Evolutionary conservation across 2,329 filamentous ascomycete species (phyloP).

Genomic region (Calonectria naviculata): DNA sequence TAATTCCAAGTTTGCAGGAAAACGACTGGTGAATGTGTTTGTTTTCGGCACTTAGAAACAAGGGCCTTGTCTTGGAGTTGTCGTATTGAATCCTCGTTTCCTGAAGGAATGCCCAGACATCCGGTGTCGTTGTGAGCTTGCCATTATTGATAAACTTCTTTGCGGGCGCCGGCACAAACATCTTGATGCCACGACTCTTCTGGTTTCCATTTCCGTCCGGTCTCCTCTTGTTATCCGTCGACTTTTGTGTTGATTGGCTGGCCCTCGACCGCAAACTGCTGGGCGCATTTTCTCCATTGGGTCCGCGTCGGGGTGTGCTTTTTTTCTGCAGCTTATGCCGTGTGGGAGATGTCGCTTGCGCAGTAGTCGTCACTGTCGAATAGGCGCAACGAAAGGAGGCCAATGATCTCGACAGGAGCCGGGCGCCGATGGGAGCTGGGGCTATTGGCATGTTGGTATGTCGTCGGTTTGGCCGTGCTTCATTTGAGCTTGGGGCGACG

Average conservation of each 20-base stretch:
- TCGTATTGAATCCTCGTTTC: conserved; percentile 38
- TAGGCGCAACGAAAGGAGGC: conserved; percentile 22
- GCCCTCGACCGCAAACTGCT: neutral
- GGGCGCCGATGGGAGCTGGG: conserved; percentile 26
- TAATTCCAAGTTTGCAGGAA: conserved; percentile 39
- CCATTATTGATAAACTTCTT: conserved; percentile 37
- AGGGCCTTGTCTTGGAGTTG: conserved; percentile 30
- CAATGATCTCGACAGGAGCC: conserved; percentile 24
- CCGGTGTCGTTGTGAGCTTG: conserved; percentile 42
- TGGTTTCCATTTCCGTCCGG: neutral
- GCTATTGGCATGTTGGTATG: conserved; percentile 39
- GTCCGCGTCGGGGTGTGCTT: neutral
- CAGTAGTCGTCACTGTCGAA: conserved; percentile 10
- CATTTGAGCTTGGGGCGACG: conserved; percentile 26
- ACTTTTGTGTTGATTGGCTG: conserved; percentile 29
- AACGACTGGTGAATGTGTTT: conserved; percentile 30
- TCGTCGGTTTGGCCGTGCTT: conserved; percentile 1
- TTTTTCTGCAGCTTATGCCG: conserved; percentile 29
- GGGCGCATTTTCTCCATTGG: conserved; percentile 21
- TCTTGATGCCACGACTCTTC: neutral
- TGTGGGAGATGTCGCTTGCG: conserved; percentile 13
- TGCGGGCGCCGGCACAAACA: conserved; percentile 31
- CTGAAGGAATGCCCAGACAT: conserved; percentile 42
- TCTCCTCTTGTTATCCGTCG: conserved; percentile 9
- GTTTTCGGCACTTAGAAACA: conserved; percentile 24